These are phyloP conservation scores for Lactarius hengduanensis DNA, from an alignment of 768 basidiomycete genomes.

Conservation along the genomic window DNA sequence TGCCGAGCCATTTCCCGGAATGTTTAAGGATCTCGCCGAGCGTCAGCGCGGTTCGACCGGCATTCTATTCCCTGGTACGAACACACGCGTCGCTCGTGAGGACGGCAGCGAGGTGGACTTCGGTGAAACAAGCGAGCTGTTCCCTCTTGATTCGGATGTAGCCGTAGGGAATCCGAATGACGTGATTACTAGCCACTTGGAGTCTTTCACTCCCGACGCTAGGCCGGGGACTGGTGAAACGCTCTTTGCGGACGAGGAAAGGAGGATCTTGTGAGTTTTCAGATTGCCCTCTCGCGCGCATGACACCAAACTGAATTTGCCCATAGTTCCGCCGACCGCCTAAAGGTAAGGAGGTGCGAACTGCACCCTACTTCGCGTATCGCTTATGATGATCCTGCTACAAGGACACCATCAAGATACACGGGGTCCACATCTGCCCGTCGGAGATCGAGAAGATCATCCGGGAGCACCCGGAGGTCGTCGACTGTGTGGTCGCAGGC, in stretches of 20 bases:
- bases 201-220: constrained; percentile 61
- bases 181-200: constrained; percentile 52
- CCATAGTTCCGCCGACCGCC: constrained; percentile 65
- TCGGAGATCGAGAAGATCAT: constrained; percentile 71
- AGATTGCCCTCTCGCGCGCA: background rate
- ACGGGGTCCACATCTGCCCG: constrained; percentile 75
- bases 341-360: constrained; percentile 48
- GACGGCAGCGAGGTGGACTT: constrained; percentile 52
- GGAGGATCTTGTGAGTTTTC: constrained; percentile 58
- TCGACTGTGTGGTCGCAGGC: constrained; percentile 71
- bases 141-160: constrained; percentile 52
- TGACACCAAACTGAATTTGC: background rate
- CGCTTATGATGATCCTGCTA: background rate
- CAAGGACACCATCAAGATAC: constrained; percentile 76
- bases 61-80: constrained; percentile 59
- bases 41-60: constrained; percentile 48
- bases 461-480: constrained; percentile 58
- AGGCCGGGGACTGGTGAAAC: constrained; percentile 74
- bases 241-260: constrained; percentile 56
- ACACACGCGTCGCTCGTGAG: constrained; percentile 55
- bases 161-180: constrained; percentile 72
- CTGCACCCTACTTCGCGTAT: background rate
- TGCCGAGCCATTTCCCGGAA: constrained; percentile 11
- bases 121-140: constrained; percentile 65
- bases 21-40: constrained; percentile 15